Evolutionary conservation across 2,329 filamentous ascomycete genomes (phyloP).

Genomic region (Trichoderma simmonsii): DNA sequence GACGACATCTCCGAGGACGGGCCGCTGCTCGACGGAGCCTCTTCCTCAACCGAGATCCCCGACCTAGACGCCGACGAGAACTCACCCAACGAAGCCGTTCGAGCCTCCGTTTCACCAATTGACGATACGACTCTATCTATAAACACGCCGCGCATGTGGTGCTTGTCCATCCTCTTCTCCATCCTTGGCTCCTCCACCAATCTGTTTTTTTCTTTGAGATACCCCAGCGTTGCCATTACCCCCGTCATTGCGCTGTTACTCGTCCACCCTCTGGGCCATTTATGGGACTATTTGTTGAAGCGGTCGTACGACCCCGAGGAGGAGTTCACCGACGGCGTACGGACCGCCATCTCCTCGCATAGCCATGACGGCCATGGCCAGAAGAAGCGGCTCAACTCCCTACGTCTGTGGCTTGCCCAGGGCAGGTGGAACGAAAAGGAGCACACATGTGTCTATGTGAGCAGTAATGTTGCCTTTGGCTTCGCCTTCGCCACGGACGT

Average conservation of each 20-base stretch:
- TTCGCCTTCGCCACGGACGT: conserved; percentile 88
- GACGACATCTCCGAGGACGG: conserved; percentile 35
- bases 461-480: conserved; percentile 84
- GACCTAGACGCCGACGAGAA: conserved; percentile 60
- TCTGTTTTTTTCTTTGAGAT: conserved; percentile 84
- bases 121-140: conserved; percentile 78
- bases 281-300: conserved; percentile 75
- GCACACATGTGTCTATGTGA: conserved; percentile 84
- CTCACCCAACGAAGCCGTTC: conserved; percentile 74
- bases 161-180: conserved; percentile 73
- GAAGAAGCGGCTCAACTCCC: conserved; percentile 12
- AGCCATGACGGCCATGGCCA: background rate
- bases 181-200: conserved; percentile 80
- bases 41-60: conserved; percentile 40
- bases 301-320: conserved; percentile 51
- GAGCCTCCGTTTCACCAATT: conserved; percentile 72
- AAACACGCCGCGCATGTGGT: conserved; percentile 86
- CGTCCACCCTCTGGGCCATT: conserved; percentile 75
- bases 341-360: conserved; percentile 24
- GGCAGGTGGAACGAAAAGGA: conserved; percentile 86
- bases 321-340: conserved; percentile 49
- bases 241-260: conserved; percentile 83
- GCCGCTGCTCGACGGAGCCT: conserved; percentile 33
- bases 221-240: conserved; percentile 85
- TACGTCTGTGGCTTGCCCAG: conserved; percentile 73